Conservation (phyloP, 2,329 filamentous ascomycete genomes). For the Nemania sp. region DNA sequence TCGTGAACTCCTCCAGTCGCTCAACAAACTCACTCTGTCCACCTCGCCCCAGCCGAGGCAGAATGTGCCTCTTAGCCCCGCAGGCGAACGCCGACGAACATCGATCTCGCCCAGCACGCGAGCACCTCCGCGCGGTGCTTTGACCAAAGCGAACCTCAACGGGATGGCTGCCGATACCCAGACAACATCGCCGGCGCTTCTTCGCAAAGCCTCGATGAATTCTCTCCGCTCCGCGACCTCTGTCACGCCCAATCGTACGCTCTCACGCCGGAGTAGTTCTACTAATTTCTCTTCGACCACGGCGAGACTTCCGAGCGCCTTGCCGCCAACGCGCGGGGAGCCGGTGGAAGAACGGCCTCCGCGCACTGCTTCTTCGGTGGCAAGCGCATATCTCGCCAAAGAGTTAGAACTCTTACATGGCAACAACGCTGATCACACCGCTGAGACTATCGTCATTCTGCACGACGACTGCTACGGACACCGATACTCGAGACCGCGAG, state of each 20-base stretch:
- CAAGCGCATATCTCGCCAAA: constrained; percentile 67
- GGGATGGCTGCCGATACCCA: constrained; percentile 45
- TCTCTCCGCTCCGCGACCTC: constrained; percentile 57
- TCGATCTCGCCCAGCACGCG: constrained; percentile 40
- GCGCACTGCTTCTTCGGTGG: constrained; percentile 59
- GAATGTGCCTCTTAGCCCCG: constrained; percentile 16
- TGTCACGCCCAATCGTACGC: constrained; percentile 41
- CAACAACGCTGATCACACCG: constrained; percentile 43
- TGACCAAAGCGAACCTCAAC: constrained; percentile 40
- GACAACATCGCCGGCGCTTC: constrained; percentile 53
- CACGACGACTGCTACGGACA: constrained; percentile 97
- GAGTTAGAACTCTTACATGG: constrained; percentile 69
- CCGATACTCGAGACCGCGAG: constrained; percentile 81
- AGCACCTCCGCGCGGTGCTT: constrained; percentile 47
- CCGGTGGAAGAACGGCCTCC: constrained; percentile 45
- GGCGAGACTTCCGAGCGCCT: constrained; percentile 43
- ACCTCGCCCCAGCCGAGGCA: constrained; percentile 43
- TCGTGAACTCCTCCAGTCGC: constrained; percentile 33
- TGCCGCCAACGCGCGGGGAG: constrained; percentile 33
- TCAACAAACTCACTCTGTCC: constrained; percentile 44
- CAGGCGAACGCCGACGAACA: constrained; percentile 26
- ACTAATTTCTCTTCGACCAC: constrained; percentile 49
- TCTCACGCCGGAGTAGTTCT: constrained; percentile 54
- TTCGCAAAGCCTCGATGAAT: constrained; percentile 61
- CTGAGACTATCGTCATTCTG: constrained; percentile 78